These are phyloP conservation scores for Geotrichum citri-aurantii DNA, from an alignment of 1,139 yeast genomes.

Conservation along the genomic window DNA sequence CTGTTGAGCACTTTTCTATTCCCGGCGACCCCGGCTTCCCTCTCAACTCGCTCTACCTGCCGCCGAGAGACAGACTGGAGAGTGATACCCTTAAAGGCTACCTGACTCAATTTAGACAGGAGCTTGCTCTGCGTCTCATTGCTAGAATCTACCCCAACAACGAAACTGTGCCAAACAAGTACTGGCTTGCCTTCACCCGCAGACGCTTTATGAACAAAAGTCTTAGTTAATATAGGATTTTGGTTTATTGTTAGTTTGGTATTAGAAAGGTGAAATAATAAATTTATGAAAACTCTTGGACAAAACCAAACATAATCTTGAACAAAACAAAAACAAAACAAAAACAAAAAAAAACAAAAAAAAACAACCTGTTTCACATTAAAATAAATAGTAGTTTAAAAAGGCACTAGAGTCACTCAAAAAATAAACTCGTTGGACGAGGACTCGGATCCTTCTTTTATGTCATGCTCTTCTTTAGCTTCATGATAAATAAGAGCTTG, in stretches of 20 bases:
- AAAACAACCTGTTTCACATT: too few species aligned
- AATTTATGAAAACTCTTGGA: background rate
- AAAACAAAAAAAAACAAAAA: background rate
- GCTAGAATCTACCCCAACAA: slow-evolving; percentile 63
- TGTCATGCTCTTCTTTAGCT: background rate
- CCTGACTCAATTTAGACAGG: slow-evolving; percentile 91
- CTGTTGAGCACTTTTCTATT: slow-evolving; percentile 80
- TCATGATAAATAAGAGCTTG: background rate
- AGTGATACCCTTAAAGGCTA: slow-evolving; percentile 74
- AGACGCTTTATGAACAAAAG: slow-evolving; percentile 91
- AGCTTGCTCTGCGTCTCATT: slow-evolving; percentile 74
- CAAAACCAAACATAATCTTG: background rate
- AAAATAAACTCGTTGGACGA: background rate
- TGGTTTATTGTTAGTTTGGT: background rate
- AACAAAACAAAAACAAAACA: background rate
- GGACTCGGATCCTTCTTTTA: background rate
- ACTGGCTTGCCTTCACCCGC: slow-evolving; percentile 94
- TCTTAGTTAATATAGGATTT: slow-evolving; percentile 29
- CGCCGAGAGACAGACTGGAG: slow-evolving; percentile 71
- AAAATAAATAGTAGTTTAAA: too few species aligned
- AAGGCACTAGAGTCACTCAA: too few species aligned
- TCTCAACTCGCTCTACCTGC: slow-evolving; percentile 70
- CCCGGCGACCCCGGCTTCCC: slow-evolving; percentile 98
- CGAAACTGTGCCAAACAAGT: slow-evolving; percentile 45
- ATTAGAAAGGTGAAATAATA: background rate